A percentile compares a stretch with the other conserved stretches of the same genome.
These are phyloP conservation scores for Penicillium mononematosum DNA, from an alignment of 495 filamentous ascomycete species.

Conservation along the genomic window DNA sequence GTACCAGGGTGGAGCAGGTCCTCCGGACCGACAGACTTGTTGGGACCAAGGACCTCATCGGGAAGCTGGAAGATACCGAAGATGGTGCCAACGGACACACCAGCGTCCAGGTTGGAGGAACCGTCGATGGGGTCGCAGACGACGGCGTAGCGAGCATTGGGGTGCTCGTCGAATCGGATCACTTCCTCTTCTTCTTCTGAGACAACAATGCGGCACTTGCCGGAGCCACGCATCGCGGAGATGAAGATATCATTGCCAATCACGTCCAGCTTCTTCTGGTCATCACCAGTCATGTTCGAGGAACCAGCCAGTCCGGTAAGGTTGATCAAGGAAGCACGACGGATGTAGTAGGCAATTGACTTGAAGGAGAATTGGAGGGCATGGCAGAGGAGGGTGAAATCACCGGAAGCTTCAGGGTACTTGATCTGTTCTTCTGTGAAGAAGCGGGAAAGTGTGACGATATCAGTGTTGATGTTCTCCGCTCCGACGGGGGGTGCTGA, in stretches of 20 bases:
- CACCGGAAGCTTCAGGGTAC: conserved; percentile 91
- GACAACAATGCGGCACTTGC: conserved; percentile 84
- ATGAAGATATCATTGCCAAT: conserved; percentile 98
- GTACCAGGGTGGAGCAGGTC: conserved; percentile 86
- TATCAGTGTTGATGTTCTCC: conserved; percentile 90
- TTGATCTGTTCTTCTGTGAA: conserved; percentile 94
- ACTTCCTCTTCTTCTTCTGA: conserved; percentile 95
- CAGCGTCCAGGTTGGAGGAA: conserved; percentile 94
- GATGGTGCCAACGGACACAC: conserved; percentile 97
- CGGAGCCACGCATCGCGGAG: conserved; percentile 85
- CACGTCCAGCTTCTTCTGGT: conserved; percentile 99
- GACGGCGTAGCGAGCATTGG: conserved; percentile 85
- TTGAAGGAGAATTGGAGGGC: conserved; percentile 99
- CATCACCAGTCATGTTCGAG: conserved; percentile 92
- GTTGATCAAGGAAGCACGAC: conserved; percentile 94
- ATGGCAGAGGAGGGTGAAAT: conserved; percentile 98
- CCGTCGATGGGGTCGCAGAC: conserved; percentile 98
- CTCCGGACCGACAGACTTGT: conserved; percentile 63
- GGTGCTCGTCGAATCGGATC: conserved; percentile 80
- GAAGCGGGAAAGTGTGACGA: conserved; percentile 91
- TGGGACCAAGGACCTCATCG: conserved; percentile 60
- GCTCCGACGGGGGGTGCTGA: conserved; percentile 46
- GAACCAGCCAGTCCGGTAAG: conserved; percentile 92
- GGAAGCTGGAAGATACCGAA: conserved; percentile 91
- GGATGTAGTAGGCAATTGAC: conserved; percentile 98